A percentile compares a stretch with the other conserved stretches of the same genome.
Evolutionary conservation across 148 eudicot genomes (phyloP).

Genomic region (Vaccinium myrtillus): DNA sequence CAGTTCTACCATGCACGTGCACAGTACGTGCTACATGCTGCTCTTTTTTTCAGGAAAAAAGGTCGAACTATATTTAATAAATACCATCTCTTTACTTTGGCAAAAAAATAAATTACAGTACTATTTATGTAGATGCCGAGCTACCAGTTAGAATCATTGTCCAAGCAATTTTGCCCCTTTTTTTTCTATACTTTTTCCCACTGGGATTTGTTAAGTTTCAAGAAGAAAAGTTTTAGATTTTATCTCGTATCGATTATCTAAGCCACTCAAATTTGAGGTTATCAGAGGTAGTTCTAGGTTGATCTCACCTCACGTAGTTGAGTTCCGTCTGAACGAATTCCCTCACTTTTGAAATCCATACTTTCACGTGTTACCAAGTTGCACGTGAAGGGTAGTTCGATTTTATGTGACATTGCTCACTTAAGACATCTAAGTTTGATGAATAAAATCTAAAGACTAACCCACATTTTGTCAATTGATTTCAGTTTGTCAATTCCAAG

Average conservation of each 20-base stretch:
- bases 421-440: background rate
- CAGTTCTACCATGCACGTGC: background rate
- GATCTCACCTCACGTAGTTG: background rate
- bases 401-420: background rate
- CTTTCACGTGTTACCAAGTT: background rate
- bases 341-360: background rate
- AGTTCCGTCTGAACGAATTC: background rate
- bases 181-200: background rate
- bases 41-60: background rate
- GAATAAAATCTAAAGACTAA: background rate
- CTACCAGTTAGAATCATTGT: background rate
- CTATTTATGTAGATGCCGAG: background rate
- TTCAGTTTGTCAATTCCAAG: background rate
- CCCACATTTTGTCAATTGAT: no score
- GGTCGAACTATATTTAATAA: background rate
- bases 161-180: background rate
- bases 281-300: background rate
- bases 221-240: background rate
- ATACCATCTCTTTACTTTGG: background rate
- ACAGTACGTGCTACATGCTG: background rate
- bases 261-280: background rate
- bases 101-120: background rate
- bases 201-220: background rate
- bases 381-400: background rate
- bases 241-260: background rate